These are phyloP conservation scores for Rostrohypoxylon terebratum DNA, from an alignment of 495 filamentous ascomycete genomes.

Conservation along the genomic window DNA sequence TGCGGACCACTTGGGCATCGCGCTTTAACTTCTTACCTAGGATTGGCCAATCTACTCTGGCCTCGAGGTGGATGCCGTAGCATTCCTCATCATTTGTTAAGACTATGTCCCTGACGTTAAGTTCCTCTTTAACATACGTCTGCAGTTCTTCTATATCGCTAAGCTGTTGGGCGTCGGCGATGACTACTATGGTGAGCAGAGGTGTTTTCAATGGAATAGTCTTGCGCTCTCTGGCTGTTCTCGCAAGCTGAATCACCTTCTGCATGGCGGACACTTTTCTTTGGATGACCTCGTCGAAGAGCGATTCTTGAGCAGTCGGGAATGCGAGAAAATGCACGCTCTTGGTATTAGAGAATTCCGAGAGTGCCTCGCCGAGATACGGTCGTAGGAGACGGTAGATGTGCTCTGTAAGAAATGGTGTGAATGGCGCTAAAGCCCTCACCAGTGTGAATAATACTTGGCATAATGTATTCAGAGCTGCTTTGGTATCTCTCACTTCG, in stretches of 20 bases:
- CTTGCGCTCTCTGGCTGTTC: constrained; percentile 86
- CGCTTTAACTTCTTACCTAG: constrained; percentile 98
- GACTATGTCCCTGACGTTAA: constrained; percentile 89
- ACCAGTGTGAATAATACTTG: constrained; percentile 92
- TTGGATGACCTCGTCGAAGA: constrained; percentile 89
- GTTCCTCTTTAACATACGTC: constrained; percentile 86
- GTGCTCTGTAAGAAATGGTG: constrained; percentile 93
- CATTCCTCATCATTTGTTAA: constrained; percentile 87
- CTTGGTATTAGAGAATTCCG: constrained; percentile 75
- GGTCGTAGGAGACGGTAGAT: constrained; percentile 91
- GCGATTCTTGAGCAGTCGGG: constrained; percentile 86
- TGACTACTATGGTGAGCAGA: constrained; percentile 88
- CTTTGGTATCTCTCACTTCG: constrained; percentile 76
- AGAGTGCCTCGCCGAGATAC: constrained; percentile 68
- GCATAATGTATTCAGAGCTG: constrained; percentile 96
- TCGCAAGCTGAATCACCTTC: constrained; percentile 88
- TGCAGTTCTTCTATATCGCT: constrained; percentile 87
- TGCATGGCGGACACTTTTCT: constrained; percentile 92
- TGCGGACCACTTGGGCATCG: constrained; percentile 85
- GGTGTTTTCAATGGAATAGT: constrained; percentile 90
- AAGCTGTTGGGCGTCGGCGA: constrained; percentile 83
- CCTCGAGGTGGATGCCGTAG: constrained; percentile 91
- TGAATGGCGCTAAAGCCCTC: constrained; percentile 91
- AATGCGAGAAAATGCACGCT: constrained; percentile 94
- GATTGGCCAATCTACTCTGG: constrained; percentile 89